Evolutionary conservation across 1,284 basidiomycete species (phyloP).

Genomic region (Boletus sp.): DNA sequence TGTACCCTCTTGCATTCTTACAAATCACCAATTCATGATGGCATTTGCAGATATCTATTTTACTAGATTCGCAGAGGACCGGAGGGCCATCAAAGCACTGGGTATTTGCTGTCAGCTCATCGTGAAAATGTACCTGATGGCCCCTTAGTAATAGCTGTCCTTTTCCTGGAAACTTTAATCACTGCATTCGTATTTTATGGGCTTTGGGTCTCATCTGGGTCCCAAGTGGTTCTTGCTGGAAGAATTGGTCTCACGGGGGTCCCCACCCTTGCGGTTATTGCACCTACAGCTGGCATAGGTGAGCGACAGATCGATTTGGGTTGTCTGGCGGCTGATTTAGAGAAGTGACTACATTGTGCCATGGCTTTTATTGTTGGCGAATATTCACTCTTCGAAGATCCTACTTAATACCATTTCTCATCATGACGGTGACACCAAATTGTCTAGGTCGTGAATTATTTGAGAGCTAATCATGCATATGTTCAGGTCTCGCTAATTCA

Average conservation of each 20-base stretch:
- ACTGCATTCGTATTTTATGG: slow-evolving; percentile 12
- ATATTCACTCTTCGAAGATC: slow-evolving; percentile 19
- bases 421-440: slow-evolving; percentile 23
- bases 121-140: background rate
- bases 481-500: slow-evolving; percentile 25
- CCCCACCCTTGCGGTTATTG: background rate
- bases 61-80: slow-evolving; percentile 16
- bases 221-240: too few relatives aligned
- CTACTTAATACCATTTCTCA: slow-evolving; percentile 8
- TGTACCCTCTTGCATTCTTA: background rate
- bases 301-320: background rate
- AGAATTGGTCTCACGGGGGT: background rate
- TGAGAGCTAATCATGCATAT: background rate
- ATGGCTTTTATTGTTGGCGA: slow-evolving; percentile 33
- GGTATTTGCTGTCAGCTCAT: background rate
- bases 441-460: background rate
- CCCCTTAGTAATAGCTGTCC: slow-evolving; percentile 13
- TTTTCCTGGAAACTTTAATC: slow-evolving; percentile 26
- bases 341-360: slow-evolving; percentile 27
- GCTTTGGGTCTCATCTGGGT: slow-evolving; percentile 14
- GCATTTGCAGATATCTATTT: slow-evolving; percentile 19
- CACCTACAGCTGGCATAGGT: slow-evolving; percentile 23
- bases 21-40: too few relatives aligned
- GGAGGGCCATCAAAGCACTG: slow-evolving; percentile 8
- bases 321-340: background rate